phyloP scores from a whole-genome alignment of 306 rosid genomes.

The Inga oerstediana region DNA sequence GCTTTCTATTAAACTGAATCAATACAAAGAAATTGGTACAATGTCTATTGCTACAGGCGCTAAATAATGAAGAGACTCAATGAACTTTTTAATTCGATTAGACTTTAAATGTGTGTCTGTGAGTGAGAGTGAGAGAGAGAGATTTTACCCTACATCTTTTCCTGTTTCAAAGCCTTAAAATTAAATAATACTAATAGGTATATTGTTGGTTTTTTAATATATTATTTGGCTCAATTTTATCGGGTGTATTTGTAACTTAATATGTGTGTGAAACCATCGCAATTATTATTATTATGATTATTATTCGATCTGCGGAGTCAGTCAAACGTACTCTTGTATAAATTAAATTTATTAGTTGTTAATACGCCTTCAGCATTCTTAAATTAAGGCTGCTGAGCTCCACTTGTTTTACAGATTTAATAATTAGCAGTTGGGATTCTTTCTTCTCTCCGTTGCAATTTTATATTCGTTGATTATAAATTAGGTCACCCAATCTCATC shows the following conservation, averaged over 20 bases:
- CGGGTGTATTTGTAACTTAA: neutral
- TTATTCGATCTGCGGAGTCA: neutral
- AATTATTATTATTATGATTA: neutral
- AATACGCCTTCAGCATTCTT: neutral
- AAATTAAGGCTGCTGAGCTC: slow-evolving; percentile 12
- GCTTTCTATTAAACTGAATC: neutral
- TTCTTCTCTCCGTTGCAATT: neutral
- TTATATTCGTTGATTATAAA: slow-evolving; percentile 28
- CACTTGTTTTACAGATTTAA: slow-evolving; percentile 16
- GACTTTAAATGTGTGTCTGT: no score
- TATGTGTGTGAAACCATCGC: neutral
- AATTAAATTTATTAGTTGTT: neutral
- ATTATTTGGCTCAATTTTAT: neutral
- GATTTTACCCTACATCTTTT: neutral
- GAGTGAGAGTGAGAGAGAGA: neutral
- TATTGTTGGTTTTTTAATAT: neutral
- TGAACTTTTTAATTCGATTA: neutral
- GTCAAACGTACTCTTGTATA: neutral
- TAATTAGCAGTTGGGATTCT: slow-evolving; percentile 24
- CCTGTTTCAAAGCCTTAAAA: neutral
- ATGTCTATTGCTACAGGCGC: neutral
- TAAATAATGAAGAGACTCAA: neutral
- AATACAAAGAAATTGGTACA: neutral
- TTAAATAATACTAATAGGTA: neutral
- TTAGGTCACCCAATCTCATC: slow-evolving; percentile 45